Conservation (phyloP, 1,284 basidiomycete genomes). For the Sanghuangporus baumii region DNA sequence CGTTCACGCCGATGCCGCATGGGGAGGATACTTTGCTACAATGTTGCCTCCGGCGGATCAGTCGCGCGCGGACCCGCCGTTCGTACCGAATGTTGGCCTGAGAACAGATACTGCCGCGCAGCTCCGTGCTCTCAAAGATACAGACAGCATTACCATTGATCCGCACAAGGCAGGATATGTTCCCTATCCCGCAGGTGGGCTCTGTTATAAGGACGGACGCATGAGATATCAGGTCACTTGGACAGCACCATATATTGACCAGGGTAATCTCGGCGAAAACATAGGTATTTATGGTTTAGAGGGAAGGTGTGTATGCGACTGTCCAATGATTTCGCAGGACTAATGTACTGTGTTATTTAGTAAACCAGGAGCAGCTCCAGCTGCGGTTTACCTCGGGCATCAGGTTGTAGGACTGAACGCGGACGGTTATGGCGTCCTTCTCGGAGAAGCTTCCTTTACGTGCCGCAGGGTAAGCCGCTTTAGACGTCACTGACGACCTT, state of each 20-base stretch:
- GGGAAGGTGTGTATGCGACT: conserved; percentile 32
- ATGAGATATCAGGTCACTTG: conserved; percentile 37
- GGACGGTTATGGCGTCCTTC: conserved; percentile 33
- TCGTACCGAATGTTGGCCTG: conserved; percentile 27
- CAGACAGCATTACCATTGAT: conserved; percentile 41
- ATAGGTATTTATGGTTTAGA: conserved; percentile 42
- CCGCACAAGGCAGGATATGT: conserved; percentile 43
- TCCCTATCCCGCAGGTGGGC: conserved; percentile 39
- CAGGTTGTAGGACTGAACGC: conserved; percentile 33
- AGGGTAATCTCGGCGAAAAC: conserved; percentile 25
- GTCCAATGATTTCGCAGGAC: background rate
- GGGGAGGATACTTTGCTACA: conserved; percentile 42
- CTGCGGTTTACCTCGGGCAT: conserved; percentile 33
- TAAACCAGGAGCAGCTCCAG: conserved; percentile 40
- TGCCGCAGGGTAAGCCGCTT: conserved; percentile 26
- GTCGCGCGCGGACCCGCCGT: conserved; percentile 18
- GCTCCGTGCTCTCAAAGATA: conserved; percentile 24
- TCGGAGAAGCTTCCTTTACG: conserved; percentile 36
- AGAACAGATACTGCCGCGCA: conserved; percentile 23
- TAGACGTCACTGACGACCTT: background rate
- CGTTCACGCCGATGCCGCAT: conserved; percentile 40
- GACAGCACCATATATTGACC: conserved; percentile 33
- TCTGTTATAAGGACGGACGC: conserved; percentile 38
- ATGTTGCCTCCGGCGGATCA: conserved; percentile 24
- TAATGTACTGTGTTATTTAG: conserved; percentile 21